Percentiles rank a stretch among this genome's conserved stretches.
phyloP scores from a whole-genome alignment of 1,139 yeast species.

The Lodderomyces pseudojiufengensis region DNA sequence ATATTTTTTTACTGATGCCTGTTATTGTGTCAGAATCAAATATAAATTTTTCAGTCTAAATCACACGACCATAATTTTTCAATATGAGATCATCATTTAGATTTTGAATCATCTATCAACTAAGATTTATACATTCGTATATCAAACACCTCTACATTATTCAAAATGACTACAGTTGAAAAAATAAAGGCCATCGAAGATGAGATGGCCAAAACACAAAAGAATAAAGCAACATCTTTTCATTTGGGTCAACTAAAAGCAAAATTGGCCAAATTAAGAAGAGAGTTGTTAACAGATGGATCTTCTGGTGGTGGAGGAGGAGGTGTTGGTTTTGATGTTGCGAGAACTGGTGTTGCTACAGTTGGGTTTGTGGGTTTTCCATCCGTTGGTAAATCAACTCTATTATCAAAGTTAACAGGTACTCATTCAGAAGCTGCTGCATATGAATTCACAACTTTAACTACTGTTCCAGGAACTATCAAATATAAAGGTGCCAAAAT shows the following conservation, averaged over 20 bases:
- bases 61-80: slow-evolving; percentile 7
- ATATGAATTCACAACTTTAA: slow-evolving; percentile 93
- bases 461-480: slow-evolving; percentile 96
- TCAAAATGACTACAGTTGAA: slow-evolving; percentile 73
- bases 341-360: slow-evolving; percentile 95
- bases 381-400: slow-evolving; percentile 93
- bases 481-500: slow-evolving; percentile 95
- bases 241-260: slow-evolving; percentile 97
- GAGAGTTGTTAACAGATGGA: slow-evolving; percentile 83
- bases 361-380: slow-evolving; percentile 98
- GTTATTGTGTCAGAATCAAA: background rate
- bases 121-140: background rate
- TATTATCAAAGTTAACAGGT: slow-evolving; percentile 84
- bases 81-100: background rate
- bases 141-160: too few species aligned
- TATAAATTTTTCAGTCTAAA: slow-evolving; percentile 4
- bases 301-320: slow-evolving; percentile 76
- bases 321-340: slow-evolving; percentile 92
- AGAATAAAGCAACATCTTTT: slow-evolving; percentile 92
- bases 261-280: slow-evolving; percentile 86
- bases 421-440: slow-evolving; percentile 97
- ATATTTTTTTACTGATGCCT: background rate
- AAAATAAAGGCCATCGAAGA: slow-evolving; percentile 90
- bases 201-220: slow-evolving; percentile 94
- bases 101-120: background rate